These are phyloP conservation scores for Excoecaria cochinchinensis DNA, from an alignment of 345 rosid genomes.

Conservation along the genomic window DNA sequence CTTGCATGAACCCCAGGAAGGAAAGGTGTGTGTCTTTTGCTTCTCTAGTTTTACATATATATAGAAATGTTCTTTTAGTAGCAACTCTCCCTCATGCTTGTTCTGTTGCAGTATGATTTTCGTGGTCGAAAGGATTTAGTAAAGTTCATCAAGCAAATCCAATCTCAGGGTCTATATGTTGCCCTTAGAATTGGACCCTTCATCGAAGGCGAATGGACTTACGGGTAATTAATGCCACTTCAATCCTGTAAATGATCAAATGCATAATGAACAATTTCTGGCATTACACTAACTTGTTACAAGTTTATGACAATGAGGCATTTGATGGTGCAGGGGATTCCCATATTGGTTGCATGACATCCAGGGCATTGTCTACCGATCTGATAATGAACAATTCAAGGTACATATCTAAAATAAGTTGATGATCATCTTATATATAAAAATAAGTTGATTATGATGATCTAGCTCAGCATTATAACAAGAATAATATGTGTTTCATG, in stretches of 20 bases:
- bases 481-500: neutral
- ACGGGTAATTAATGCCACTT: constrained; percentile 47
- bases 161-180: constrained; percentile 72
- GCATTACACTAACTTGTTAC: neutral
- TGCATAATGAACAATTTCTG: neutral
- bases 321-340: constrained; percentile 52
- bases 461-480: neutral
- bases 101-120: constrained; percentile 62
- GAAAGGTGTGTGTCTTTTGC: constrained; percentile 48
- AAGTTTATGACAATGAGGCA: neutral
- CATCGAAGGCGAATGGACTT: constrained; percentile 81
- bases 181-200: constrained; percentile 86
- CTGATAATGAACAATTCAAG: constrained; percentile 84
- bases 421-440: too few relatives aligned
- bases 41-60: neutral
- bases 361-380: constrained; percentile 63
- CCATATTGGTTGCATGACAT: constrained; percentile 84
- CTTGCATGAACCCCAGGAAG: constrained; percentile 69
- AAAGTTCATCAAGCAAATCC: constrained; percentile 67
- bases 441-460: neutral
- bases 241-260: neutral
- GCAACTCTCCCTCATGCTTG: neutral
- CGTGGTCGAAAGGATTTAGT: constrained; percentile 75
- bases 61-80: neutral
- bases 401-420: constrained; percentile 18